Conservation (phyloP, 208 protist genomes). For the Strigomonas culicis region DNA sequence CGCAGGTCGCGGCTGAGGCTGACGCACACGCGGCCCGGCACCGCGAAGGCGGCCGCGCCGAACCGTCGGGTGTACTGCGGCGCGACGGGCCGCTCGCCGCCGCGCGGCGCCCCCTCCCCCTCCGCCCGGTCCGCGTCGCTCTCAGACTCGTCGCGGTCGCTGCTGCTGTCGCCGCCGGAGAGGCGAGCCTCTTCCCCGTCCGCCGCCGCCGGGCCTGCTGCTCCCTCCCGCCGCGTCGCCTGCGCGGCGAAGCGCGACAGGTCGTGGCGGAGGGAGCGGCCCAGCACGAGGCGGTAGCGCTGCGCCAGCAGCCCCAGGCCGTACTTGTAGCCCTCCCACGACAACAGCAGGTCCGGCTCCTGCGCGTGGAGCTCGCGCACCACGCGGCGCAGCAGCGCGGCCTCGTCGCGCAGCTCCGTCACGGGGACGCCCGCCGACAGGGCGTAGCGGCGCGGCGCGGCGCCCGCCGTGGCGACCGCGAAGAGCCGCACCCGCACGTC, state of each 20-base stretch:
- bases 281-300: constrained; percentile 32
- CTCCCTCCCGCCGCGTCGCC: neutral
- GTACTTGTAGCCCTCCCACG: constrained; percentile 76
- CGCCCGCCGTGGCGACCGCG: constrained; percentile 20
- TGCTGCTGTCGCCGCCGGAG: neutral
- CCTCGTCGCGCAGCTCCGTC: constrained; percentile 36
- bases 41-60: constrained; percentile 30
- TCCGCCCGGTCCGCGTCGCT: constrained; percentile 5
- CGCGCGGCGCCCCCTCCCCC: neutral
- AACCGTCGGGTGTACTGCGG: constrained; percentile 16
- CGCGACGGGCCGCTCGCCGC: neutral
- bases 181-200: too few species aligned
- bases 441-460: neutral
- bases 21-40: constrained; percentile 54
- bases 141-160: constrained; percentile 10
- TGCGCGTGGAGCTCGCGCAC: constrained; percentile 34
- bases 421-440: constrained; percentile 33
- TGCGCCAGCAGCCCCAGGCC: constrained; percentile 55
- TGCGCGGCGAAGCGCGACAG: constrained; percentile 39
- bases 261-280: constrained; percentile 12
- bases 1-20: constrained; percentile 59
- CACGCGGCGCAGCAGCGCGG: constrained; percentile 39
- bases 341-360: constrained; percentile 72
- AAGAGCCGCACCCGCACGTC: constrained; percentile 39
- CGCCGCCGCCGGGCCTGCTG: neutral